A percentile compares a stretch with the other conserved stretches of the same genome.
These are phyloP conservation scores for Myriosclerotinia duriaeana DNA, from an alignment of 2,329 filamentous ascomycete genomes.

Conservation along the genomic window DNA sequence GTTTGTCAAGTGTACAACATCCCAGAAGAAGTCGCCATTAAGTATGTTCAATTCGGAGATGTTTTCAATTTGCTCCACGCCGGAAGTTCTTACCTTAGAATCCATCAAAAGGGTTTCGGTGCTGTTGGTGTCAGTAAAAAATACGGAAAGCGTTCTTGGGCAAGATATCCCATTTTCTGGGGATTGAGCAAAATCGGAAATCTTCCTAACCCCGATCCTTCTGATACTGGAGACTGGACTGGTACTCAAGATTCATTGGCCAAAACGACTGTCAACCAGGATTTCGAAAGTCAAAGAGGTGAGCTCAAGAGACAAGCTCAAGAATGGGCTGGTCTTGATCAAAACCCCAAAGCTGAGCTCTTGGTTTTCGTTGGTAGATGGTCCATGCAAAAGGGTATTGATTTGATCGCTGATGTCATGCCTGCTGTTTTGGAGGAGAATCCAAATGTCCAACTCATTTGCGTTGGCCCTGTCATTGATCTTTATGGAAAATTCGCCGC, in stretches of 20 bases:
- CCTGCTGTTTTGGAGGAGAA: constrained; percentile 60
- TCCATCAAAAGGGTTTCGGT: constrained; percentile 67
- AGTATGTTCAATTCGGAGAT: constrained; percentile 66
- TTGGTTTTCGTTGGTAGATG: constrained; percentile 69
- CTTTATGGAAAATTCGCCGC: constrained; percentile 68
- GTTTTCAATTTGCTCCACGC: constrained; percentile 66
- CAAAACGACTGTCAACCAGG: constrained; percentile 53
- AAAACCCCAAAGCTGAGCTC: constrained; percentile 61
- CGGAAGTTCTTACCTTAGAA: constrained; percentile 62
- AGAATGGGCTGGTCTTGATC: constrained; percentile 64
- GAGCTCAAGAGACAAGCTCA: constrained; percentile 61
- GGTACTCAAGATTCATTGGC: constrained; percentile 49
- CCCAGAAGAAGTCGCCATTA: constrained; percentile 53
- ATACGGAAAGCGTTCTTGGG: constrained; percentile 65
- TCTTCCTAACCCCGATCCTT: constrained; percentile 67
- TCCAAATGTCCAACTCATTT: constrained; percentile 60
- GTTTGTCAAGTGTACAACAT: constrained; percentile 66
- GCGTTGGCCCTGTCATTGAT: constrained; percentile 65
- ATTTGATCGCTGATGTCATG: constrained; percentile 67
- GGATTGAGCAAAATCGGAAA: constrained; percentile 64
- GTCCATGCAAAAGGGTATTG: constrained; percentile 68
- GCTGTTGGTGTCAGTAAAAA: constrained; percentile 68
- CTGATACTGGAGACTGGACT: constrained; percentile 56
- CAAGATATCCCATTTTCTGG: constrained; percentile 70
- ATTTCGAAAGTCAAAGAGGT: constrained; percentile 53